Percentiles rank a stretch among this genome's conserved stretches.
phyloP scores from a whole-genome alignment of 225 moss, liverwort and hornwort genomes.

The Sphagnum contortum region DNA sequence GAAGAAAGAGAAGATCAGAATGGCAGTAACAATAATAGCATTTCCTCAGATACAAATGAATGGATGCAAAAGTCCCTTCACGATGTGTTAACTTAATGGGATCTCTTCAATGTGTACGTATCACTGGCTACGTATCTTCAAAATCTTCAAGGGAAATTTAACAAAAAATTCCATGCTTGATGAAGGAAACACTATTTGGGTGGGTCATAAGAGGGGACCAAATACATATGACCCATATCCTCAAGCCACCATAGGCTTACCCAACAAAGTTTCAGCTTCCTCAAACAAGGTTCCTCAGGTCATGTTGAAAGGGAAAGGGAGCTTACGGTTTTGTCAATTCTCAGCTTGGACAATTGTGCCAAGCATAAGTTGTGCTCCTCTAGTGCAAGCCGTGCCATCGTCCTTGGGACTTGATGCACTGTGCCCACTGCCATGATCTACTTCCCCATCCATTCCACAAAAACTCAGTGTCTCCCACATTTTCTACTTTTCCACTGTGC shows the following conservation, averaged over 20 bases:
- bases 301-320: conserved; percentile 57
- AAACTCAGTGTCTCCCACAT: conserved; percentile 60
- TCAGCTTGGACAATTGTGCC: conserved; percentile 62
- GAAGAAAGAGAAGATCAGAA: too few relatives aligned
- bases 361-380: conserved; percentile 75
- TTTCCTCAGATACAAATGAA: too few relatives aligned
- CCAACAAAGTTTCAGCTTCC: conserved; percentile 62
- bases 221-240: conserved; percentile 49
- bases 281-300: conserved; percentile 59
- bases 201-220: neutral
- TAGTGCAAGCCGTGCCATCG: conserved; percentile 56
- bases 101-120: too few relatives aligned
- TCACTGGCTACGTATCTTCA: too few relatives aligned
- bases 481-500: conserved; percentile 31
- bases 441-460: conserved; percentile 54
- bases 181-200: too few relatives aligned
- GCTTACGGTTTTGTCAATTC: conserved; percentile 60
- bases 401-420: conserved; percentile 47
- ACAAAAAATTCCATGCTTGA: too few relatives aligned
- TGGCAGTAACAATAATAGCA: too few relatives aligned
- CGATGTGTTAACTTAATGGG: too few relatives aligned
- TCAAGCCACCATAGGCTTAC: conserved; percentile 57
- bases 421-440: conserved; percentile 56
- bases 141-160: too few relatives aligned
- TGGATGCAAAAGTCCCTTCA: too few relatives aligned